Evolutionary conservation across 176 grass and related monocot species (phyloP).

Genomic region (Zoysia japonica): DNA sequence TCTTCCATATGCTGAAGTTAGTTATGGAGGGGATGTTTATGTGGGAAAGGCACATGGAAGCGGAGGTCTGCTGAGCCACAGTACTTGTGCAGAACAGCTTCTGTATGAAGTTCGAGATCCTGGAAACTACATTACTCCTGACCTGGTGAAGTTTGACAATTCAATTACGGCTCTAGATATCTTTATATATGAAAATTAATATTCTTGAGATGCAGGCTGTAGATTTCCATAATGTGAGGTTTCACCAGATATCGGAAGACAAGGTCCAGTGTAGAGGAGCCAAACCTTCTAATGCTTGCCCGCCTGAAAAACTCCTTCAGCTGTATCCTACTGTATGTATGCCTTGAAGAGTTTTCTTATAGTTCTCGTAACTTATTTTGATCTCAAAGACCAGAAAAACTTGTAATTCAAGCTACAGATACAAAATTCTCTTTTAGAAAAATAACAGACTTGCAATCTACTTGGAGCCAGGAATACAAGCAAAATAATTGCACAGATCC

Average conservation of each 20-base stretch:
- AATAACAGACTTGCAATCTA: background rate
- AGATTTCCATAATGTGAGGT: conserved; percentile 72
- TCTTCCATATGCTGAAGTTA: conserved; percentile 89
- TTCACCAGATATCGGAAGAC: conserved; percentile 66
- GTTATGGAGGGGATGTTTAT: conserved; percentile 74
- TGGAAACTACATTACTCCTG: conserved; percentile 85
- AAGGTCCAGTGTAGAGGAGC: conserved; percentile 72
- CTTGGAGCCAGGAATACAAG: background rate
- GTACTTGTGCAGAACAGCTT: conserved; percentile 89
- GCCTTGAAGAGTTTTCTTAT: conserved; percentile 30
- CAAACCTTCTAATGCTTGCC: conserved; percentile 58
- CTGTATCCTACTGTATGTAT: conserved; percentile 69
- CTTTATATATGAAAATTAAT: conserved; percentile 30
- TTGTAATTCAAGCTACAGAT: background rate
- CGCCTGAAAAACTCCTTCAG: conserved; percentile 74
- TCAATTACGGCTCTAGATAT: conserved; percentile 8
- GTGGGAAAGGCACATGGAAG: conserved; percentile 74
- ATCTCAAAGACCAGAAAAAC: background rate
- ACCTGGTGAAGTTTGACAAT: conserved; percentile 65
- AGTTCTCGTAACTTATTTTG: conserved; percentile 12
- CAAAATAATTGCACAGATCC: background rate
- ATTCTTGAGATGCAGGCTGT: conserved; percentile 60
- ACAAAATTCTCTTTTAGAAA: background rate
- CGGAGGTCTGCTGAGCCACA: conserved; percentile 64
- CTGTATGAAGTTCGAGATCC: conserved; percentile 93